A percentile compares a stretch with the other conserved stretches of the same genome.
phyloP scores from a whole-genome alignment of 352 stramenopile genomes.

The Phytophthora citricola region DNA sequence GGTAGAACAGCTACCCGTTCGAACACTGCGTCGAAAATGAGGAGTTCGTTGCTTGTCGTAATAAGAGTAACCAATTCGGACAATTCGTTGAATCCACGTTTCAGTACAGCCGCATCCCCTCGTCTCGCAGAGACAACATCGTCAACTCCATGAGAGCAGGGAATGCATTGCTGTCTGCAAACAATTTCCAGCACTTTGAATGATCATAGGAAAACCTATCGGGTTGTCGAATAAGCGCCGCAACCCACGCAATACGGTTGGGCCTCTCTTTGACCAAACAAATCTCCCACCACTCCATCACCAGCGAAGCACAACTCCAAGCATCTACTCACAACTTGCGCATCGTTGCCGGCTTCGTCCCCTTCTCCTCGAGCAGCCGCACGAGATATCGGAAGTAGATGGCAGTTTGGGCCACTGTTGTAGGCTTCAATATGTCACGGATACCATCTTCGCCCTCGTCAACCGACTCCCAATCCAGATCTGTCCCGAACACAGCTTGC shows the following conservation, averaged over 20 bases:
- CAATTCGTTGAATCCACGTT: conserved; percentile 48
- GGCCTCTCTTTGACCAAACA: conserved; percentile 54
- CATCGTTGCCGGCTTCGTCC: conserved; percentile 50
- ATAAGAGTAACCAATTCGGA: conserved; percentile 54
- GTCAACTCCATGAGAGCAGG: conserved; percentile 59
- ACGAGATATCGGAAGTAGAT: conserved; percentile 81
- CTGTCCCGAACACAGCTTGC: conserved; percentile 70
- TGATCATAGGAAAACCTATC: conserved; percentile 60
- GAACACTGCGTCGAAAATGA: conserved; percentile 52
- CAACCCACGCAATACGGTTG: conserved; percentile 46
- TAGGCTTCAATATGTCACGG: conserved; percentile 42
- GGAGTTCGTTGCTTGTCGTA: conserved; percentile 48
- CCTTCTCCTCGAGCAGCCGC: conserved; percentile 62
- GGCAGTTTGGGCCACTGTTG: conserved; percentile 56
- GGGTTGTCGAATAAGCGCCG: conserved; percentile 55
- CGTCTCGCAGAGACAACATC: conserved; percentile 43
- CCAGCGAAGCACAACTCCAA: conserved; percentile 69
- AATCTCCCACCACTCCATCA: conserved; percentile 45
- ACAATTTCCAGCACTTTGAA: conserved; percentile 63
- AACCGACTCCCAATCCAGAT: conserved; percentile 47
- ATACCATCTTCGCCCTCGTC: conserved; percentile 30
- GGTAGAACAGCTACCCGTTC: conserved; percentile 40
- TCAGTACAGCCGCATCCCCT: conserved; percentile 6
- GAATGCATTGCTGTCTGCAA: conserved; percentile 52
- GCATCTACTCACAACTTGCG: conserved; percentile 63